Percentiles rank a stretch among this genome's conserved stretches.
Evolutionary conservation across 306 rosid species (phyloP).

Genomic region (Citrullus colocynthis): DNA sequence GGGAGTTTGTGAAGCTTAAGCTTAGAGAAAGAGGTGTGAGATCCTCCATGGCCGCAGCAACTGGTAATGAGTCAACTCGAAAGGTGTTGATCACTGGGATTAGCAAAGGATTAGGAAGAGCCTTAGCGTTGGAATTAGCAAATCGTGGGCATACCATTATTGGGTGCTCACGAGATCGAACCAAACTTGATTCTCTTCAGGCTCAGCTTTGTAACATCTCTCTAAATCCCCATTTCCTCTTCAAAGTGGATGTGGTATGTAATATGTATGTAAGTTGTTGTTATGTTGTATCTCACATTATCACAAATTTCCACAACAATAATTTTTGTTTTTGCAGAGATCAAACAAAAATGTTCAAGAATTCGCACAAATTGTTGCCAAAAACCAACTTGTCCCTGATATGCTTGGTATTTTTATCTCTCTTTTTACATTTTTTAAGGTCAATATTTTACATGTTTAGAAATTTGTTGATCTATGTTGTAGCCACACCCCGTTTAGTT

Average conservation of each 20-base stretch:
- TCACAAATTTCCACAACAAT: no score
- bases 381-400: slow-evolving; percentile 43
- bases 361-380: slow-evolving; percentile 35
- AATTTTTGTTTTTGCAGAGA: slow-evolving; percentile 9
- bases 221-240: slow-evolving; percentile 27
- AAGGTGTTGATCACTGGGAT: slow-evolving; percentile 62
- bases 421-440: no score
- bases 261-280: no score
- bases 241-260: slow-evolving; percentile 44
- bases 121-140: slow-evolving; percentile 59
- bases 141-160: slow-evolving; percentile 53
- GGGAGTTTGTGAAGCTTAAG: no score
- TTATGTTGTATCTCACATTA: no score
- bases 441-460: no score
- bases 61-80: background rate
- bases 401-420: slow-evolving; percentile 22
- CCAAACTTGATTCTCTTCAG: slow-evolving; percentile 38
- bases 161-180: slow-evolving; percentile 66
- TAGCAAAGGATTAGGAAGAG: slow-evolving; percentile 62
- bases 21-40: no score
- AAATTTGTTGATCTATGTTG: no score
- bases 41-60: background rate
- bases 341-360: slow-evolving; percentile 39
- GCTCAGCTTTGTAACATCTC: slow-evolving; percentile 21
- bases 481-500: no score